Evolutionary conservation across 2,329 filamentous ascomycete genomes (phyloP).

Genomic region (Myotisia sp.): DNA sequence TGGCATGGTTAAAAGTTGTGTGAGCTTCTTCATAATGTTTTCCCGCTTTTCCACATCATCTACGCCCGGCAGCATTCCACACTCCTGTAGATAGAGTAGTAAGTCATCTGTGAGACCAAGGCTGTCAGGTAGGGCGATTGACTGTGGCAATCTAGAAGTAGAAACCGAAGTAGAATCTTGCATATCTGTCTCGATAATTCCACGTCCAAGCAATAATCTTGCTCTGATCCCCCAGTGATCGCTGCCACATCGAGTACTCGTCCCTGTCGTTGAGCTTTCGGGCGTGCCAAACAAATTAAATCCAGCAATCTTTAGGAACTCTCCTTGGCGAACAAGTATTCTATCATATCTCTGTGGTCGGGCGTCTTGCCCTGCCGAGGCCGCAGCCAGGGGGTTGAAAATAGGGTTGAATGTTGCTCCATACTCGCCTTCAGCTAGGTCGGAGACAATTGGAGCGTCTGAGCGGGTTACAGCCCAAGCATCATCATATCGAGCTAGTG

Average conservation of each 20-base stretch:
- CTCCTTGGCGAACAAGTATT: conserved; percentile 38
- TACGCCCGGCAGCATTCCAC: conserved; percentile 4
- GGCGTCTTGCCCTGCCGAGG: conserved; percentile 36
- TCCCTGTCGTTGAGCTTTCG: conserved; percentile 10
- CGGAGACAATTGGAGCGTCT: conserved; percentile 24
- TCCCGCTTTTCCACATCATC: conserved; percentile 6
- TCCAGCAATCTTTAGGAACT: conserved; percentile 27
- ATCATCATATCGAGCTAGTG: conserved; percentile 37
- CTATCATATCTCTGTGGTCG: conserved; percentile 53
- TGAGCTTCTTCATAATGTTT: conserved; percentile 8
- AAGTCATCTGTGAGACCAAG: conserved; percentile 2
- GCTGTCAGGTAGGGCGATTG: neutral
- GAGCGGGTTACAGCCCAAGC: conserved; percentile 37
- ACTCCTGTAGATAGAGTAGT: conserved; percentile 2
- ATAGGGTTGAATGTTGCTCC: conserved; percentile 52
- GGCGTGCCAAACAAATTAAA: conserved; percentile 48
- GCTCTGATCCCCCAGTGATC: conserved; percentile 19
- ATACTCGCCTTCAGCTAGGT: conserved; percentile 42
- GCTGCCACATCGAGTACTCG: conserved; percentile 16
- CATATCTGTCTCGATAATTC: neutral
- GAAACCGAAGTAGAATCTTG: neutral
- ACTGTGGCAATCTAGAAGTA: neutral
- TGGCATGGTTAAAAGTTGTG: conserved; percentile 13
- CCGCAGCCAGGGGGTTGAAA: conserved; percentile 42
- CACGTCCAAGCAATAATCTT: neutral